Percentiles rank a stretch among this genome's conserved stretches.
Evolutionary conservation across 2,329 filamentous ascomycete species (phyloP).

Genomic region (Paracorniculantispora psalliotae): DNA sequence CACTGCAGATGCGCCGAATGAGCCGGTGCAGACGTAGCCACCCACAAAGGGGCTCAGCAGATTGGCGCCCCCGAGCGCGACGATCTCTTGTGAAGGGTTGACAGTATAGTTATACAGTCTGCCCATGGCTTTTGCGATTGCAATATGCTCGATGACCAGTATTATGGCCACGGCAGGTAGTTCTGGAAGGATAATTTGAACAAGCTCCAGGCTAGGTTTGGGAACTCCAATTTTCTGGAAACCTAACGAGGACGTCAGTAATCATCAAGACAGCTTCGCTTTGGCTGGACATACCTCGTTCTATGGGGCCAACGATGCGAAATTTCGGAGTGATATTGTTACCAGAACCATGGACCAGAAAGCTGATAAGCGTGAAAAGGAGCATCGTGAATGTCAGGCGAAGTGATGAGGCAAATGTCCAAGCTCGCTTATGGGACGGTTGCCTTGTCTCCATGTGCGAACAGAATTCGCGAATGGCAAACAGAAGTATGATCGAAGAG

Average conservation of each 20-base stretch:
- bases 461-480: slow-evolving; percentile 58
- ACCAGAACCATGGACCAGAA: slow-evolving; percentile 55
- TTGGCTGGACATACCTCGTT: slow-evolving; percentile 42
- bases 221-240: slow-evolving; percentile 62
- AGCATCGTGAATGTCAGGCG: slow-evolving; percentile 71
- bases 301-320: slow-evolving; percentile 60
- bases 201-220: slow-evolving; percentile 47
- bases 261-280: neutral
- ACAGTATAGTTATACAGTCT: slow-evolving; percentile 75
- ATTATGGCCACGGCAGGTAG: slow-evolving; percentile 72
- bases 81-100: slow-evolving; percentile 72
- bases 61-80: slow-evolving; percentile 73
- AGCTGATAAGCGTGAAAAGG: slow-evolving; percentile 70
- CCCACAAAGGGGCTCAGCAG: slow-evolving; percentile 71
- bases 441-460: slow-evolving; percentile 54
- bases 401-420: slow-evolving; percentile 70
- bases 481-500: slow-evolving; percentile 61
- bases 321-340: slow-evolving; percentile 43
- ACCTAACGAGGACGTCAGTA: slow-evolving; percentile 33
- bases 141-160: slow-evolving; percentile 75
- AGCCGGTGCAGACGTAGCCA: slow-evolving; percentile 40
- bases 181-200: slow-evolving; percentile 54
- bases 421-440: slow-evolving; percentile 57
- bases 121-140: slow-evolving; percentile 78
- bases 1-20: slow-evolving; percentile 67